A percentile compares a stretch with the other conserved stretches of the same genome.
These are phyloP conservation scores for Eucalyptus tenuipes DNA, from an alignment of 345 rosid species.

Conservation along the genomic window DNA sequence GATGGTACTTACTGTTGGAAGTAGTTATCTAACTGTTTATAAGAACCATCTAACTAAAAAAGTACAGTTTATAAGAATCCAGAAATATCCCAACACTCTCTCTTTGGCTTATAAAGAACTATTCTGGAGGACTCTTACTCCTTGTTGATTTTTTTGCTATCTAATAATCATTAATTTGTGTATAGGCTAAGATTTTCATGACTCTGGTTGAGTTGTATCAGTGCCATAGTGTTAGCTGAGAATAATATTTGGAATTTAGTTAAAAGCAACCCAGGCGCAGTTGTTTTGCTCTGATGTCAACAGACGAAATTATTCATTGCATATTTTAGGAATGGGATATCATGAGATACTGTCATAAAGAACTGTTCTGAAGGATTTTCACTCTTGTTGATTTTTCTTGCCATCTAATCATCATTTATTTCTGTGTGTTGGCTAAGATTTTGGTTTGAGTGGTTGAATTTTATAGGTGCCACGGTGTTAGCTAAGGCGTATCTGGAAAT, in stretches of 20 bases:
- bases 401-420: not conserved
- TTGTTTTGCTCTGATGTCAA: not conserved
- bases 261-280: not conserved
- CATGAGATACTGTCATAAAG: not conserved
- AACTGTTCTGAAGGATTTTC: not conserved
- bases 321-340: not conserved
- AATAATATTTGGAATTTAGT: not conserved
- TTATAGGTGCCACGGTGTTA: not conserved
- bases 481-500: not conserved
- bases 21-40: conserved; percentile 8
- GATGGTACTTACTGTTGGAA: conserved; percentile 47
- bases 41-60: not conserved
- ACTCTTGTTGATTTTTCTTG: not conserved
- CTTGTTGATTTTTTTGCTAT: not conserved
- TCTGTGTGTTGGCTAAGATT: not conserved
- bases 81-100: not conserved
- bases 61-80: not conserved
- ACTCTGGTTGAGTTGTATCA: not conserved
- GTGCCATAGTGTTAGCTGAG: not conserved
- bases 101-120: not conserved
- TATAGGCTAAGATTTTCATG: not conserved
- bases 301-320: not conserved
- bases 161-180: not conserved
- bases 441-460: not conserved
- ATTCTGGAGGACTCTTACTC: not conserved